Conservation (phyloP, 2,329 filamentous ascomycete genomes). For the Paraphoma chrysanthemicola region DNA sequence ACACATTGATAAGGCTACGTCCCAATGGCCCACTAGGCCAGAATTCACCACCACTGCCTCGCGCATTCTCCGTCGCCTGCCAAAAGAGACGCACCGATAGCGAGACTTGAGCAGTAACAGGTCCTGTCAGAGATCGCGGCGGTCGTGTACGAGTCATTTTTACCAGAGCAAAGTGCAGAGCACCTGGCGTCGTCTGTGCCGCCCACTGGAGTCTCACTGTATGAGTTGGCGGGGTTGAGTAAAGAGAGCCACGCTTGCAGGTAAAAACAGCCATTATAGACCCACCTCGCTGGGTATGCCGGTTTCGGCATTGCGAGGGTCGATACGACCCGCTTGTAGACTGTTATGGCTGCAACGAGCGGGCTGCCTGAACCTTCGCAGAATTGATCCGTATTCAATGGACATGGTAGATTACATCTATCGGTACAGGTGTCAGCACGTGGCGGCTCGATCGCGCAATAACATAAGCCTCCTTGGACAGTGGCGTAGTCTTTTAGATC, state of each 20-base stretch:
- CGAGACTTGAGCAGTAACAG: constrained; percentile 8
- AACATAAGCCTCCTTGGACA: constrained; percentile 1
- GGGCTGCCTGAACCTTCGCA: constrained; percentile 1
- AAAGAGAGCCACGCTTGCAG: background rate
- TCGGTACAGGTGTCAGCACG: background rate
- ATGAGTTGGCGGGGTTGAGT: background rate
- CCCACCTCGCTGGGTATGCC: constrained; percentile 1
- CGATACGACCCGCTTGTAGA: background rate
- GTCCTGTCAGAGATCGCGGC: background rate
- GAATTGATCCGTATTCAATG: background rate
- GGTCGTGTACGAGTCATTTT: background rate
- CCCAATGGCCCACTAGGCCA: background rate
- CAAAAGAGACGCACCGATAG: background rate
- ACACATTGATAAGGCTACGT: background rate
- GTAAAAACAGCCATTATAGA: constrained; percentile 8
- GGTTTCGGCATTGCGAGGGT: background rate
- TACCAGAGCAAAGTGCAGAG: background rate
- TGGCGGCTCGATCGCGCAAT: constrained; percentile 7
- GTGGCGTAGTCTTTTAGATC: constrained; percentile 2
- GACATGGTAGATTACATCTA: constrained; percentile 2
- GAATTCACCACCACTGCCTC: background rate
- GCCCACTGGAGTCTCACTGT: background rate
- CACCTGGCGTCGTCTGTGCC: background rate
- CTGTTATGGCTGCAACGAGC: background rate
- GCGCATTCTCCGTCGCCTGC: constrained; percentile 6